These are phyloP conservation scores for Gautieria morchelliformis DNA, from an alignment of 768 basidiomycete species.

Conservation along the genomic window DNA sequence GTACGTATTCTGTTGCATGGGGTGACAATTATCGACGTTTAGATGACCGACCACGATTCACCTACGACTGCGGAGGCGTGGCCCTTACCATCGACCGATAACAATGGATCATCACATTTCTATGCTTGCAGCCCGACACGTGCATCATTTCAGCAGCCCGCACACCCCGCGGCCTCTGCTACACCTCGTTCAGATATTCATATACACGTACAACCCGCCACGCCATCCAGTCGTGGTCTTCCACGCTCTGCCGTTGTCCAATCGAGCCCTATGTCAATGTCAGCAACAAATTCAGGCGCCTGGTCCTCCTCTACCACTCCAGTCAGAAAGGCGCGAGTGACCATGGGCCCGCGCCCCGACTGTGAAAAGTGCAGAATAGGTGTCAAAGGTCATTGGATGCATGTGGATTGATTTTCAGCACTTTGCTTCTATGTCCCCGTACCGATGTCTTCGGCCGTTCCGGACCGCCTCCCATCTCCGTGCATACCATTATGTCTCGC, in stretches of 20 bases:
- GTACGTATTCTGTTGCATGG: neutral
- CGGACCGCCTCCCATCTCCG: no score
- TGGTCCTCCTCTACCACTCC: slow-evolving; percentile 17
- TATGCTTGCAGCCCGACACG: neutral
- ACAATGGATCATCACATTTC: neutral
- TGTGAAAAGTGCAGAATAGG: slow-evolving; percentile 57
- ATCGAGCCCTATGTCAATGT: slow-evolving; percentile 15
- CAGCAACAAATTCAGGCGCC: neutral
- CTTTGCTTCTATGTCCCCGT: neutral
- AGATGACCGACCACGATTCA: neutral
- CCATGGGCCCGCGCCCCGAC: slow-evolving; percentile 64
- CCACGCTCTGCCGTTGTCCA: slow-evolving; percentile 18
- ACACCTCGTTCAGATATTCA: neutral
- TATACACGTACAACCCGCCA: slow-evolving; percentile 3
- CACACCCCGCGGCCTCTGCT: neutral
- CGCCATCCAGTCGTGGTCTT: slow-evolving; percentile 12
- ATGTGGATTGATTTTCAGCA: slow-evolving; percentile 35
- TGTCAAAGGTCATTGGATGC: slow-evolving; percentile 66
- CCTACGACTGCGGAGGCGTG: slow-evolving; percentile 10
- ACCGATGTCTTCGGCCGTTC: no score
- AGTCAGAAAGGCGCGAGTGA: slow-evolving; percentile 37
- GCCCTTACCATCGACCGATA: neutral
- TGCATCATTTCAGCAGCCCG: neutral
- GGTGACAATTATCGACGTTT: neutral
- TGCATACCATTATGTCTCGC: no score